Percentiles rank a stretch among this genome's conserved stretches.
phyloP scores from a whole-genome alignment of 495 filamentous ascomycete genomes.

The Penicillium crystallinum region DNA sequence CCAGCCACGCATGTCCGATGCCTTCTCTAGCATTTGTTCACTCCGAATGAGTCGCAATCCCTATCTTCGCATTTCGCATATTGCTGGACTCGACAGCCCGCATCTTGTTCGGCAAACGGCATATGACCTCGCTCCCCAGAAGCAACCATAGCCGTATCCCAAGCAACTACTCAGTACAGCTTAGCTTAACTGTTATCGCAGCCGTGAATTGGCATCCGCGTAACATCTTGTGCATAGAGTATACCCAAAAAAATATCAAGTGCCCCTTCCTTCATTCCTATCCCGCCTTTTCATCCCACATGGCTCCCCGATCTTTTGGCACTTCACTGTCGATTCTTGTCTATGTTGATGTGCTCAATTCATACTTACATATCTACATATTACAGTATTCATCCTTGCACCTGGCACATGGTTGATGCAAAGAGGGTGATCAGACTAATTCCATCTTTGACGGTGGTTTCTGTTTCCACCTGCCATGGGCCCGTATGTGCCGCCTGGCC shows the following conservation, averaged over 20 bases:
- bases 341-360: not conserved
- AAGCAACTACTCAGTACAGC: no score
- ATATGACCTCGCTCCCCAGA: not conserved
- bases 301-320: not conserved
- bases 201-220: not conserved
- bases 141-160: not conserved
- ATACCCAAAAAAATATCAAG: not conserved
- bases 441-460: not conserved
- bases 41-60: not conserved
- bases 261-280: not conserved
- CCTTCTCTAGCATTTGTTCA: not conserved
- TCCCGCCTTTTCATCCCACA: not conserved
- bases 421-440: not conserved
- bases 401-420: not conserved
- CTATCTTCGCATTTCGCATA: not conserved
- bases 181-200: not conserved
- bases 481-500: conserved; percentile 32
- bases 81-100: not conserved
- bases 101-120: not conserved
- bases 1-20: not conserved
- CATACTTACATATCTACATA: not conserved
- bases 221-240: not conserved
- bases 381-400: not conserved
- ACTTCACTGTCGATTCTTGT: not conserved
- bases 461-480: conserved; percentile 17